These are phyloP conservation scores for Apophysomyces sp. DNA, from an alignment of 371 early-diverging fungal genomes.

Conservation along the genomic window DNA sequence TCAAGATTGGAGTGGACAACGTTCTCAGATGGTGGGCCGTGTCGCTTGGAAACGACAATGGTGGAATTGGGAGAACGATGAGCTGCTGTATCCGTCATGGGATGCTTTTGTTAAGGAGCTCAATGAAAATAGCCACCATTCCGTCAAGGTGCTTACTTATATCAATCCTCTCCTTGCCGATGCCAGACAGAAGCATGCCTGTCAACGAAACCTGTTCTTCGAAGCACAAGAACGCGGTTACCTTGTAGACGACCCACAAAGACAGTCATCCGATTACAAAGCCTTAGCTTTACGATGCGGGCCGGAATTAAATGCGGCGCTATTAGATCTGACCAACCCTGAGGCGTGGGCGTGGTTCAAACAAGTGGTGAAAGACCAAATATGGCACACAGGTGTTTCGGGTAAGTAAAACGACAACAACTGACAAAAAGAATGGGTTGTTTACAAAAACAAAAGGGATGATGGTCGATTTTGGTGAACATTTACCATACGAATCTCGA, in stretches of 20 bases:
- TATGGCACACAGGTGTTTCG: conserved; percentile 30
- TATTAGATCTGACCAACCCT: conserved; percentile 45
- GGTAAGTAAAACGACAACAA: conserved; percentile 19
- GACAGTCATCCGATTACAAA: conserved; percentile 10
- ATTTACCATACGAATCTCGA: conserved; percentile 25
- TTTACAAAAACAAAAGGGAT: conserved; percentile 5
- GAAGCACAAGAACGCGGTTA: conserved; percentile 37
- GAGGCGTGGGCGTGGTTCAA: conserved; percentile 47
- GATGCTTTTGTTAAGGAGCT: conserved; percentile 29
- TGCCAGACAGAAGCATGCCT: conserved; percentile 15
- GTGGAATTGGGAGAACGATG: conserved; percentile 56
- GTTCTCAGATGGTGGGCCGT: conserved; percentile 23
- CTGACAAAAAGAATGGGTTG: no score
- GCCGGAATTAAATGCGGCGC: conserved; percentile 26
- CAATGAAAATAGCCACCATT: conserved; percentile 1
- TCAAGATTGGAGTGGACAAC: conserved; percentile 53
- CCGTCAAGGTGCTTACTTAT: conserved; percentile 33
- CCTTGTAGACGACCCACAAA: conserved; percentile 24
- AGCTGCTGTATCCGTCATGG: conserved; percentile 47
- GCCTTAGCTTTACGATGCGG: conserved; percentile 19
- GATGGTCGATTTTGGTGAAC: conserved; percentile 43
- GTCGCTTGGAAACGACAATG: conserved; percentile 33
- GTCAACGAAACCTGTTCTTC: conserved; percentile 28
- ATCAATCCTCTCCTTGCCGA: conserved; percentile 44
- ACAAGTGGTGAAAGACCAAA: conserved; percentile 29